Evolutionary conservation across 768 basidiomycete species (phyloP).

Genomic region (Lactarius quietus): DNA sequence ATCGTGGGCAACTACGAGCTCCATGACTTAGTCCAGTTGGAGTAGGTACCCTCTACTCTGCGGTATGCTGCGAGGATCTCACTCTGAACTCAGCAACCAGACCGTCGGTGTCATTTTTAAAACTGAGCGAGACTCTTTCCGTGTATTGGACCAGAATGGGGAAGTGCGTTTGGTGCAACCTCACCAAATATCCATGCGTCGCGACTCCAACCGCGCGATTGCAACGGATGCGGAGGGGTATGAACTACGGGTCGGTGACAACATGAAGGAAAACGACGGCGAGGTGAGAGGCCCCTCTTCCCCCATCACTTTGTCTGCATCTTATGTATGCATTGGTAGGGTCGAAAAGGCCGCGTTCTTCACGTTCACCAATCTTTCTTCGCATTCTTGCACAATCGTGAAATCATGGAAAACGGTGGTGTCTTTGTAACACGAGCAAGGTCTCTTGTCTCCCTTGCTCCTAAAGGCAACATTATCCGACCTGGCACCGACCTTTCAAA

Average conservation of each 20-base stretch:
- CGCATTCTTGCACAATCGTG: conserved; percentile 92
- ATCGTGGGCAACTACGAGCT: conserved; percentile 91
- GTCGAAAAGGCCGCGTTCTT: conserved; percentile 83
- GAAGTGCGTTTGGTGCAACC: conserved; percentile 86
- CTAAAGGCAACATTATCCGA: conserved; percentile 73
- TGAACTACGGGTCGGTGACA: conserved; percentile 83
- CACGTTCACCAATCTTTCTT: conserved; percentile 94
- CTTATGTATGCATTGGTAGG: conserved; percentile 40
- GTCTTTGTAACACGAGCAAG: conserved; percentile 91
- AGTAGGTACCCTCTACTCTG: conserved; percentile 54
- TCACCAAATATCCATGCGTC: conserved; percentile 90
- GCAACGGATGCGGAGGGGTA: conserved; percentile 89
- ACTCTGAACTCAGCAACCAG: conserved; percentile 56
- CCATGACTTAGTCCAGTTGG: conserved; percentile 94
- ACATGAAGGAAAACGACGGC: conserved; percentile 87
- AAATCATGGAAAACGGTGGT: conserved; percentile 86
- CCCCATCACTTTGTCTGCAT: neutral
- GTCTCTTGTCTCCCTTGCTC: conserved; percentile 77
- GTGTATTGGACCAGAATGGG: conserved; percentile 92
- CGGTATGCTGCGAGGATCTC: neutral
- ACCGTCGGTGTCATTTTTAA: conserved; percentile 98
- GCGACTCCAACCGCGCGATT: conserved; percentile 75
- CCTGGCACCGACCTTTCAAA: conserved; percentile 76
- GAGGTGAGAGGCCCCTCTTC: conserved; percentile 51
- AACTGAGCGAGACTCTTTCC: conserved; percentile 93